Conservation (phyloP, 1,284 basidiomycete genomes). For the Boletellus deceptivus region DNA sequence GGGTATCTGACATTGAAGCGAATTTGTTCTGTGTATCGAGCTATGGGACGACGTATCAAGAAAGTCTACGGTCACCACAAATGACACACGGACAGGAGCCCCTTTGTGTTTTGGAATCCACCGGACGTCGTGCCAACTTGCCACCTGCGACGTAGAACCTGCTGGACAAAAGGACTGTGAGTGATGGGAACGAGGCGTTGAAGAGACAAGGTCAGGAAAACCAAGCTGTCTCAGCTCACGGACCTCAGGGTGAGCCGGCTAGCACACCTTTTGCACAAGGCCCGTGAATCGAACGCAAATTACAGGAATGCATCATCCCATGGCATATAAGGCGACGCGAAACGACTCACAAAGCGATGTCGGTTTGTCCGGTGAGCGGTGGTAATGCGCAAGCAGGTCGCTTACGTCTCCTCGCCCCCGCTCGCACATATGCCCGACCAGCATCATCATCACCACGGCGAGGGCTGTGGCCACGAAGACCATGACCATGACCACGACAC, state of each 20-base stretch:
- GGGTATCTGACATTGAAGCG: slow-evolving; percentile 30
- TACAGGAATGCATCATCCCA: slow-evolving; percentile 63
- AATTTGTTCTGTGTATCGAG: slow-evolving; percentile 13
- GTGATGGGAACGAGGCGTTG: slow-evolving; percentile 8
- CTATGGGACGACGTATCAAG: slow-evolving; percentile 18
- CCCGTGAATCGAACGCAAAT: slow-evolving; percentile 76
- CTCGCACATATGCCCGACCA: slow-evolving; percentile 32
- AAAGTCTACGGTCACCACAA: slow-evolving; percentile 14
- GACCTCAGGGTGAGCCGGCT: slow-evolving; percentile 69
- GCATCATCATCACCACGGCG: slow-evolving; percentile 50
- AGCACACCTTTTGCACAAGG: slow-evolving; percentile 66
- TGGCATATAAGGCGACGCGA: neutral
- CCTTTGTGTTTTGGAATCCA: slow-evolving; percentile 9
- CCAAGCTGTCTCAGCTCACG: slow-evolving; percentile 65
- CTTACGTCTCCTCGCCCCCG: slow-evolving; percentile 7
- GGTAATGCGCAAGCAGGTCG: slow-evolving; percentile 7
- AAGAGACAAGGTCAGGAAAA: slow-evolving; percentile 39
- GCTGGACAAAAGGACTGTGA: slow-evolving; percentile 10
- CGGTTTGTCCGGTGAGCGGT: neutral
- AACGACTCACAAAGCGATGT: slow-evolving; percentile 16
- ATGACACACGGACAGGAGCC: slow-evolving; percentile 12
- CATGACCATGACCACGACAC: slow-evolving; percentile 52
- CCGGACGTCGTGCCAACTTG: neutral
- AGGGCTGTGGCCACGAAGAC: slow-evolving; percentile 50
- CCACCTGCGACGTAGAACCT: neutral